A percentile compares a stretch with the other conserved stretches of the same genome.
phyloP scores from a whole-genome alignment of 2,329 filamentous ascomycete species.

The Fusarium sp. region DNA sequence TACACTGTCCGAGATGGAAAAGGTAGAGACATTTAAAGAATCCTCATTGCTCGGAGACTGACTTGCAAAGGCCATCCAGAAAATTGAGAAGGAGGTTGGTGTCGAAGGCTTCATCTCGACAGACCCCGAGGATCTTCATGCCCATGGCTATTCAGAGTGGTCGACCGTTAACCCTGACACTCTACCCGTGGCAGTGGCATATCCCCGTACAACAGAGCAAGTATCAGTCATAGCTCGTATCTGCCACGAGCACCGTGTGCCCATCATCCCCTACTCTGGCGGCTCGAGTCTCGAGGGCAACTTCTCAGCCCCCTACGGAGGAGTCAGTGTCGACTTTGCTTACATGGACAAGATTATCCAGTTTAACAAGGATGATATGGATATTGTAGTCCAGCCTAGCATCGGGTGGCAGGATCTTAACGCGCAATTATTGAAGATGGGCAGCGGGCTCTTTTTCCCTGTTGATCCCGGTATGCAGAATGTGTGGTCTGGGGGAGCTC shows the following conservation, averaged over 20 bases:
- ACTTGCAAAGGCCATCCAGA: slow-evolving; percentile 61
- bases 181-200: slow-evolving; percentile 73
- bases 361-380: slow-evolving; percentile 89
- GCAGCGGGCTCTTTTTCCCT: slow-evolving; percentile 87
- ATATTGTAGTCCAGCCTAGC: slow-evolving; percentile 90
- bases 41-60: slow-evolving; percentile 1
- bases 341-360: slow-evolving; percentile 86
- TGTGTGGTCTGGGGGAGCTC: neutral
- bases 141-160: slow-evolving; percentile 77
- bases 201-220: slow-evolving; percentile 70
- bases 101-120: slow-evolving; percentile 70
- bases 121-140: slow-evolving; percentile 70
- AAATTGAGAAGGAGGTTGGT: slow-evolving; percentile 63
- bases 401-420: slow-evolving; percentile 95
- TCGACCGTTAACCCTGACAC: slow-evolving; percentile 70
- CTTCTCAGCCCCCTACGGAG: slow-evolving; percentile 87
- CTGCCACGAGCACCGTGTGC: slow-evolving; percentile 83
- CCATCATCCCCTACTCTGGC: slow-evolving; percentile 88
- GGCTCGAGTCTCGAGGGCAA: slow-evolving; percentile 91
- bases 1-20: slow-evolving; percentile 57
- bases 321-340: slow-evolving; percentile 89
- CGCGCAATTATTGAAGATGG: slow-evolving; percentile 73
- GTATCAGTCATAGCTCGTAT: slow-evolving; percentile 72
- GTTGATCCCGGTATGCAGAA: slow-evolving; percentile 78
- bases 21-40: slow-evolving; percentile 44